Base-by-base conservation (phyloP, 2,329 filamentous ascomycete species). In the Aphanocladium album region DNA sequence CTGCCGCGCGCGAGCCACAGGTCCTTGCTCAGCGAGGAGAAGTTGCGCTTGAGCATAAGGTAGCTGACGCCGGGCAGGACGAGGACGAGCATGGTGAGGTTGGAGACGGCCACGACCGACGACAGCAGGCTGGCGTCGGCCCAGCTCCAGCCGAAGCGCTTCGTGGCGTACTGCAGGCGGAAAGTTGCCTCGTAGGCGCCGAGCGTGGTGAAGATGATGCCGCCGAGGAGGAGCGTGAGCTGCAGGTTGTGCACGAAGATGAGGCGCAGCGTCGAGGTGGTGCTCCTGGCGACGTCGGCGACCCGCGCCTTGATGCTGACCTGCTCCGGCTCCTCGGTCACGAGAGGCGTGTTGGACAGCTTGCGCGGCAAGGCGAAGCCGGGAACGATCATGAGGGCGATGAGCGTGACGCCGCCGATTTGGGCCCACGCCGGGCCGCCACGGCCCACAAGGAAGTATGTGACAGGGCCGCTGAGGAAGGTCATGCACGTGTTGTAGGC, bases 111-210 rank as follows among this genome's bases (percentile, higher is more conserved):
- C 2, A 27, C 52, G 30, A 59, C 51, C 0, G 60, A 59, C 4
- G 55, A 39, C 16, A 62, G 43, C 7, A 62, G 56, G 1, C 56
- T 49, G n/a, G 60, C 56, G 43, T 60, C n/a, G 16, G 47, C 60
- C 60, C 60, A 62, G 3, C 55, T 59, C 55, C 50, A 62, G 11
- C 43, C 55, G 17, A 59, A 62, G 49, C 56, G 55, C 55, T 59
- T 59, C 3, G 49, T 55, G 16, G 56, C 55, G 45, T 62, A 62
- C 56, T 62, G 60, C 30, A 55, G 43, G 12, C 60, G 60, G 5
- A 62, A 54, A 0, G 41, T 45, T 1, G 17, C 25, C 50, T 62
- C 60, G 35, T 55, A 59, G 14, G 39, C 49, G 17, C 60, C 60
- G 43, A 62, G 50, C 5, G 43, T 45, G 23, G 55, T 60, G 50